These are phyloP conservation scores for Xylariomycetidae sp. DNA, from an alignment of 2,329 filamentous ascomycete species.

Conservation along the genomic window DNA sequence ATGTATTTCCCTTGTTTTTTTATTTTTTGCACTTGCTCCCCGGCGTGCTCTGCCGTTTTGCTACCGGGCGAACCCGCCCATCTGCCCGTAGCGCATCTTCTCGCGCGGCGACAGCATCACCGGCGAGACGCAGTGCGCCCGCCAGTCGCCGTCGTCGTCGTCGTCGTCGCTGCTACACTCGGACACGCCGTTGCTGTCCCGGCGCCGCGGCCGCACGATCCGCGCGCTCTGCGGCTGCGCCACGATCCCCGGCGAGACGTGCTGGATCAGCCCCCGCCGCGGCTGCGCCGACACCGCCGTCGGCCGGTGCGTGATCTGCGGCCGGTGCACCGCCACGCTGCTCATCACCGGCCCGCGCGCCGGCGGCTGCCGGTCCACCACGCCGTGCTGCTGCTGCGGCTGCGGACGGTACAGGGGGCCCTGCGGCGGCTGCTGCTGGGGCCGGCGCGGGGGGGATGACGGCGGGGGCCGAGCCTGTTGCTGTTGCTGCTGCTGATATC, in stretches of 20 bases:
- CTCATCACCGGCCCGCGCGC: slow-evolving; percentile 5
- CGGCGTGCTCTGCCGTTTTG: slow-evolving; percentile 1
- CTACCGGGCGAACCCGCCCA: slow-evolving; percentile 4
- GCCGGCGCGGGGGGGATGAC: neutral
- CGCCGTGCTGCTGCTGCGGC: neutral
- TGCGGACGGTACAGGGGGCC: neutral
- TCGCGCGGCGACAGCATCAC: neutral
- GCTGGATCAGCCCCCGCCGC: neutral
- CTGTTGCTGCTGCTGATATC: neutral
- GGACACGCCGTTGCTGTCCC: slow-evolving; percentile 21
- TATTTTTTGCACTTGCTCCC: no score
- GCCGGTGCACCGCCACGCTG: neutral
- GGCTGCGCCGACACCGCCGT: neutral
- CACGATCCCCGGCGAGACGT: neutral
- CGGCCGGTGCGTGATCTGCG: neutral
- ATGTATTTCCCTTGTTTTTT: no score
- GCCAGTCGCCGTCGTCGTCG: slow-evolving; percentile 1
- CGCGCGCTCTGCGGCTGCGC: slow-evolving; percentile 1
- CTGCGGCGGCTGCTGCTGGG: neutral
- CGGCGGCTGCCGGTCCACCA: slow-evolving; percentile 6
- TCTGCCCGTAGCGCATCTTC: slow-evolving; percentile 2
- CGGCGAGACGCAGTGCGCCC: slow-evolving; percentile 16
- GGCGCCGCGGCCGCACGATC: slow-evolving; percentile 2
- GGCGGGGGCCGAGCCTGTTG: neutral
- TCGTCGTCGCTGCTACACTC: slow-evolving; percentile 14